A percentile compares a stretch with the other conserved stretches of the same genome.
Evolutionary conservation across 805 yeast species (phyloP).

Genomic region (Candida ulmi): DNA sequence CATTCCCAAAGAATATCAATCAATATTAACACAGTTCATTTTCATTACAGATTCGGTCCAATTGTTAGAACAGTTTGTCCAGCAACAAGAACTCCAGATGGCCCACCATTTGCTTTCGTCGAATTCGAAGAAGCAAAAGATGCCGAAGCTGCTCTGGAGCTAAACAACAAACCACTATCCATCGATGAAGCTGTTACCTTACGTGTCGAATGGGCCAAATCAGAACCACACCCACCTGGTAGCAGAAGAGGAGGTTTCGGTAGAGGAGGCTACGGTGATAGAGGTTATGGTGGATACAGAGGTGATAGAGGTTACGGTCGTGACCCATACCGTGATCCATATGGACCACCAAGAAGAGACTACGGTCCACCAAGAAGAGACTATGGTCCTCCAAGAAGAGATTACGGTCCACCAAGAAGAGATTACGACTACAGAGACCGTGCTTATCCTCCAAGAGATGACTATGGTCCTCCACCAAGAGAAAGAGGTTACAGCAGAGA

Average conservation of each 20-base stretch:
- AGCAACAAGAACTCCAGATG: slow-evolving; percentile 55
- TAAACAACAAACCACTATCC: slow-evolving; percentile 40
- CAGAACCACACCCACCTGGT: slow-evolving; percentile 43
- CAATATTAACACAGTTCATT: slow-evolving; percentile 1
- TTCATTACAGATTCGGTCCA: slow-evolving; percentile 41
- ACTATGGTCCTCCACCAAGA: slow-evolving; percentile 8
- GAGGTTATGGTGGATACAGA: slow-evolving; percentile 18
- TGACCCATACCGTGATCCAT: slow-evolving; percentile 11
- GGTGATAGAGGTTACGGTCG: slow-evolving; percentile 15
- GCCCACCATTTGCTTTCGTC: slow-evolving; percentile 59
- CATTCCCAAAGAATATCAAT: not conserved
- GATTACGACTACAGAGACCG: slow-evolving; percentile 6
- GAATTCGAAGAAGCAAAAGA: slow-evolving; percentile 48
- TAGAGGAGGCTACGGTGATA: slow-evolving; percentile 17
- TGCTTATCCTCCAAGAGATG: slow-evolving; percentile 10
- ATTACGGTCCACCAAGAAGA: slow-evolving; percentile 8
- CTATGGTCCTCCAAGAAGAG: slow-evolving; percentile 11
- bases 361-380: slow-evolving; percentile 10
- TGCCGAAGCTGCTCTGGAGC: slow-evolving; percentile 46
- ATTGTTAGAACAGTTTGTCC: slow-evolving; percentile 56
- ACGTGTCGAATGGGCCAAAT: slow-evolving; percentile 50
- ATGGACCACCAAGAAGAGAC: slow-evolving; percentile 9
- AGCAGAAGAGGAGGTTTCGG: slow-evolving; percentile 2
- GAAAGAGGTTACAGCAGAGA: slow-evolving; percentile 7
- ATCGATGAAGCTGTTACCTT: slow-evolving; percentile 35